Base-by-base conservation (phyloP, 176 grass and related monocot genomes). In the Tillandsia fasciculata region DNA sequence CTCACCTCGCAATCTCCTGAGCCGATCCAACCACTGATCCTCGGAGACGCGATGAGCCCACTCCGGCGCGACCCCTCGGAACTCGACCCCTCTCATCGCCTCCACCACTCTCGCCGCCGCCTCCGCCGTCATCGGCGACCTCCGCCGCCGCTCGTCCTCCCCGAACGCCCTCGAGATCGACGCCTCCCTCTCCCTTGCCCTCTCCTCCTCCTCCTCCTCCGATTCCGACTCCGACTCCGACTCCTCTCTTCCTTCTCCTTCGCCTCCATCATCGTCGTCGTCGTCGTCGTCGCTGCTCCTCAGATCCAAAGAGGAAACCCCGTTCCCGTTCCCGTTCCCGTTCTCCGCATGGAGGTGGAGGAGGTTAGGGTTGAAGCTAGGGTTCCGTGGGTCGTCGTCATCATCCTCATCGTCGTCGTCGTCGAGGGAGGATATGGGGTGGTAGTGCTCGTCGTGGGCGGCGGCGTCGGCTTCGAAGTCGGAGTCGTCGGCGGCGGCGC, bases 51-150 rank as follows among this genome's bases (percentile, higher is more conserved):
- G 68, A 63, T 74, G 75, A 1, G 72, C 88, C 84, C 88, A 91
- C 52, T 76, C 58, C 11, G 88, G 88, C 24, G 81, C 84, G 64
- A 73, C 65, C n/a, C 78, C 88, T 53, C 64, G 83, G 84, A 91
- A 91, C 57, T 66, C 76, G 17, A 87, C 81, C 63, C 81, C 81
- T 29, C 88, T 82, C 88, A 91, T 91, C 65, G 78, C 88, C 33
- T 84, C 88, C 50, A 91, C 58, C 72, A 91, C 81, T 72, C 78
- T 82, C 68, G 78, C 68, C 5, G 88, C 78, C 12, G 79, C 70
- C 64, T 82, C 88, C 5, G 72, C 78, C 28, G 84, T 82, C 15
- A 91, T 68, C 51, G 79, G 84, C 8, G 88, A 77, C 58, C 78
- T 76, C 52, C 84, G 82, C 26, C 84, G 81, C 1, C 73, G 79